phyloP scores from a whole-genome alignment of 768 basidiomycete species.

The Tubosaeta sp. region DNA sequence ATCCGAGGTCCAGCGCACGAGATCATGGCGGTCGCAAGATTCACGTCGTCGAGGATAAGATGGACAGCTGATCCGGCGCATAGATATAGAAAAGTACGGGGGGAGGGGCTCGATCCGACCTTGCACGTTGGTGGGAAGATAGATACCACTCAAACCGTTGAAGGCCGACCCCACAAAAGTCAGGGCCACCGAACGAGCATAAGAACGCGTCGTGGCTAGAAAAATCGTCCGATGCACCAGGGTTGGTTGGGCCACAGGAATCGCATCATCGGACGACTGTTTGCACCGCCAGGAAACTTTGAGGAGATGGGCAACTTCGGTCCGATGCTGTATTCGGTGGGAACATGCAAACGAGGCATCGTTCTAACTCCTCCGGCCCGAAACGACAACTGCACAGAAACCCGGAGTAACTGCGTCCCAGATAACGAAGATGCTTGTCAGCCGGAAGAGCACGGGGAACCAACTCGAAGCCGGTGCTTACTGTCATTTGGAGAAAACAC shows the following conservation, averaged over 20 bases:
- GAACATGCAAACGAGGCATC: background rate
- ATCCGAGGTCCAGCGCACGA: background rate
- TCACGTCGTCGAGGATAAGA: background rate
- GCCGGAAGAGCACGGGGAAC: background rate
- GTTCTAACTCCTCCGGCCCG: background rate
- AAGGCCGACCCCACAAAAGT: background rate
- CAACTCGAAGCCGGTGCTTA: background rate
- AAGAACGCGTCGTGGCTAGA: background rate
- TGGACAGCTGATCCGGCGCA: background rate
- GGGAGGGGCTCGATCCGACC: background rate
- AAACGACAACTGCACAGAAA: background rate
- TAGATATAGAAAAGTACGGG: background rate
- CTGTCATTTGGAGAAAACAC: background rate
- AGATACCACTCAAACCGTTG: background rate
- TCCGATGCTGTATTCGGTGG: background rate
- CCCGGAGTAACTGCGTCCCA: background rate
- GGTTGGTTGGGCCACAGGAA: background rate
- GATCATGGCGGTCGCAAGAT: background rate
- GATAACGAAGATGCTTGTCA: background rate
- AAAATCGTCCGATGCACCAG: background rate
- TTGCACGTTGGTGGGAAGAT: background rate
- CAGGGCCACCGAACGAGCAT: background rate
- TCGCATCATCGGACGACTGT: background rate
- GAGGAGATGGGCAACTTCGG: background rate
- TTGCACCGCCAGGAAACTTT: background rate